Evolutionary conservation across 2,329 filamentous ascomycete species (phyloP).

Genomic region (Colletotrichum costaricense): DNA sequence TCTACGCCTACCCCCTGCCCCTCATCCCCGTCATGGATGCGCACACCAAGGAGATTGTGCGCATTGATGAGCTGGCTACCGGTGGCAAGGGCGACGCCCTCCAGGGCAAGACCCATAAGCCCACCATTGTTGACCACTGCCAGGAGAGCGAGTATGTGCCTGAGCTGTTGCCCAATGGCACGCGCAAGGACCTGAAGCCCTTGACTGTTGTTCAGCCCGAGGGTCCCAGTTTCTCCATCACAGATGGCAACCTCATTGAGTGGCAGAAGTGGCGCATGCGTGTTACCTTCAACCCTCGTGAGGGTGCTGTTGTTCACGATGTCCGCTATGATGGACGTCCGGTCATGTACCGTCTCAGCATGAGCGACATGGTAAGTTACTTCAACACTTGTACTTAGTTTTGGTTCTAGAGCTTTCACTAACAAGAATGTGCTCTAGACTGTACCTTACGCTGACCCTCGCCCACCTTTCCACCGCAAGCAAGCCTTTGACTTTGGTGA

Average conservation of each 20-base stretch:
- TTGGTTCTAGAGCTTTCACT: not conserved
- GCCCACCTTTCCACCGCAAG: slow-evolving; percentile 51
- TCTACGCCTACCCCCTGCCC: slow-evolving; percentile 60
- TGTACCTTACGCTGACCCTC: slow-evolving; percentile 34
- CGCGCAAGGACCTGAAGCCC: slow-evolving; percentile 66
- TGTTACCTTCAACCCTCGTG: slow-evolving; percentile 68
- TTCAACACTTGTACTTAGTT: not conserved
- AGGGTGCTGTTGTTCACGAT: slow-evolving; percentile 70
- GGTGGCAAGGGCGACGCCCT: slow-evolving; percentile 43
- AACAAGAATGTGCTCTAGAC: not conserved
- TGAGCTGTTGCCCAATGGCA: slow-evolving; percentile 52
- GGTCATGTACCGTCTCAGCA: slow-evolving; percentile 66
- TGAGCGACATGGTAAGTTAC: slow-evolving; percentile 63
- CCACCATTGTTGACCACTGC: slow-evolving; percentile 45
- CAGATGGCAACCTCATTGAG: slow-evolving; percentile 47
- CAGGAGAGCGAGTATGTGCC: slow-evolving; percentile 52
- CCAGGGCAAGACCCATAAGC: slow-evolving; percentile 33
- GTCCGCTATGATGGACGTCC: slow-evolving; percentile 67
- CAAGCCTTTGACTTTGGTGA: slow-evolving; percentile 79
- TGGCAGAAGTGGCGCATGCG: slow-evolving; percentile 70
- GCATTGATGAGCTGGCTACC: slow-evolving; percentile 48
- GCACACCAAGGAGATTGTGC: slow-evolving; percentile 44
- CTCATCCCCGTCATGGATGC: slow-evolving; percentile 56
- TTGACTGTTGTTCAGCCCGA: slow-evolving; percentile 71
- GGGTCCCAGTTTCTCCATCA: slow-evolving; percentile 67